Base-by-base conservation (phyloP, 1,139 yeast genomes). In the Tardiomyces digboiensis region DNA sequence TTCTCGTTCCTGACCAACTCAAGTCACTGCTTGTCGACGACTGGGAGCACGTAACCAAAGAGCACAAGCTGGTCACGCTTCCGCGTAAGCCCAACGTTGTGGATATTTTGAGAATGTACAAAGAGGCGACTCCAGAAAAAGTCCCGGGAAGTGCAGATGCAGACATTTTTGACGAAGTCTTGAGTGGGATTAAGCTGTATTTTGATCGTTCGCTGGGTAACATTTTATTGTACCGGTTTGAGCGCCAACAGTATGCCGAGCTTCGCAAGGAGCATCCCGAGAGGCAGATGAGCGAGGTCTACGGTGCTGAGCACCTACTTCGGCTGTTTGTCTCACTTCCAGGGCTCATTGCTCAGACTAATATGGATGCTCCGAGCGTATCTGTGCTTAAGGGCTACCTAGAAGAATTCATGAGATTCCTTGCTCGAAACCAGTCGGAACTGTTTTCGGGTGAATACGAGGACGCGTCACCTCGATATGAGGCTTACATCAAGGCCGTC, bases 21-120 rank as follows among this genome's bases (percentile, higher is more conserved):
- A 88, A 87, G 60, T 71, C 82, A 3, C 56, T 80, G 6, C 66
- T 91, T 39, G 94, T 89, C 1, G 89, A 87, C 58, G 97, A 91
- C 66, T 91, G 97, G 97, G 96, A 89, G 61, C 73, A 71, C 53
- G 74, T 89, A 41, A 87, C 97, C 1, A 85, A 85, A 56, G 84
- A 85, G 51, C 81, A 82, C 43, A 78, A 80, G 59, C 60, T 86
- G 26, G 74, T 85, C 7, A 64, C 73, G 21, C 61, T 87, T 37
- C 95, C 95, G 0, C 65, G 78, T 3, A 59, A 64, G 19, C 65
- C 69, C 12, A 71, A 76, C 0, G 82, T 83, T 1, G 64, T 69
- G 2, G 66, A 64, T 2, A 74, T 86, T 2, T 60, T 88, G 12
- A 55, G 64, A 22, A 71, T 72, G 36, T 85, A 75, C 59, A 20